These are phyloP conservation scores for Linnemannia exigua DNA, from an alignment of 192 early-diverging fungal species.

Conservation along the genomic window DNA sequence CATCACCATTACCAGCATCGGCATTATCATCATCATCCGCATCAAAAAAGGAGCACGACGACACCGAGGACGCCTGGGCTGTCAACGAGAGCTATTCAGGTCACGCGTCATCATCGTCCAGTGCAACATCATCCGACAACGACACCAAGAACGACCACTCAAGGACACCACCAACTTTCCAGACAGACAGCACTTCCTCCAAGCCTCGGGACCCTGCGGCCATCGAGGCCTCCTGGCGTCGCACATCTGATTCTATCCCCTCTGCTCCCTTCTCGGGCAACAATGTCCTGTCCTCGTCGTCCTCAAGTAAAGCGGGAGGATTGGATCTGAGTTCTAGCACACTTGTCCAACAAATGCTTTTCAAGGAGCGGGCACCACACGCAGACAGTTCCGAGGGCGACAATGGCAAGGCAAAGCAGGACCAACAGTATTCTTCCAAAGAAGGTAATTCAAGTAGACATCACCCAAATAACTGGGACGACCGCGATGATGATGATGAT, in stretches of 20 bases:
- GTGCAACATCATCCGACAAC: not conserved
- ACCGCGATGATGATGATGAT: slow-evolving; percentile 22
- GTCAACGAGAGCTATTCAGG: slow-evolving; percentile 54
- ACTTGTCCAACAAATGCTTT: slow-evolving; percentile 54
- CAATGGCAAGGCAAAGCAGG: not conserved
- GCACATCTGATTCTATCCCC: slow-evolving; percentile 44
- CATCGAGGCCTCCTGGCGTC: slow-evolving; percentile 40
- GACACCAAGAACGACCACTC: not conserved
- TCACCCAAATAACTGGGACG: not conserved
- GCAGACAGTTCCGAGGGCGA: slow-evolving; percentile 17
- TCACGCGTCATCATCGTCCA: slow-evolving; percentile 11
- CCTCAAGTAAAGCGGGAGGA: slow-evolving; percentile 34
- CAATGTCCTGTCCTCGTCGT: not conserved
- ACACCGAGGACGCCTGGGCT: slow-evolving; percentile 53
- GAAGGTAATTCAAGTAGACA: slow-evolving; percentile 36
- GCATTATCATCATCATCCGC: not conserved
- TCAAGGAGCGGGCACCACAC: slow-evolving; percentile 43
- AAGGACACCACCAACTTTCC: not conserved
- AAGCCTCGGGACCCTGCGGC: slow-evolving; percentile 14
- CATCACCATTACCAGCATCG: not conserved
- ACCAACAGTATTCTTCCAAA: slow-evolving; percentile 1
- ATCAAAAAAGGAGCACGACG: slow-evolving; percentile 11
- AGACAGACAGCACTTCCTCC: slow-evolving; percentile 18
- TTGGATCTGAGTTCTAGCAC: slow-evolving; percentile 55
- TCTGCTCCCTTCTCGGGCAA: not conserved